phyloP scores from a whole-genome alignment of 352 stramenopile species.

The Thraustotheca clavata region DNA sequence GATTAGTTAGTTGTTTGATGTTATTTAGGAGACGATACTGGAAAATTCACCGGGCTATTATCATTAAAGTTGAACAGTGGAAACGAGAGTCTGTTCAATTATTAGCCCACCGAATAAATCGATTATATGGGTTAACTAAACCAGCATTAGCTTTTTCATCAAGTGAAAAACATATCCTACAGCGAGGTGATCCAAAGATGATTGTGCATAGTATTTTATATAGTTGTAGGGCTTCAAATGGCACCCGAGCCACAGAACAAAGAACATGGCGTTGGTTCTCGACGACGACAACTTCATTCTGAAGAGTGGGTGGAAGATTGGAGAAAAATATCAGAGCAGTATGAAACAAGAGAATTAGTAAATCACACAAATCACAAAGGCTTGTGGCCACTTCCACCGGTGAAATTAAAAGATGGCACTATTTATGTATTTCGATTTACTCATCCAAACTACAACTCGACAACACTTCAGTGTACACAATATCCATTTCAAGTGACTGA shows the following conservation, averaged over 20 bases:
- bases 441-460: neutral
- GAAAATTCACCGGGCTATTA: neutral
- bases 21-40: neutral
- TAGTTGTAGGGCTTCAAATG: neutral
- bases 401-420: neutral
- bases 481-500: neutral
- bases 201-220: neutral
- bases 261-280: neutral
- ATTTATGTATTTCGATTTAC: neutral
- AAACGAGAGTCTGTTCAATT: neutral
- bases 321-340: neutral
- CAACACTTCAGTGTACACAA: neutral
- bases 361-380: neutral
- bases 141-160: neutral
- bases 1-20: neutral
- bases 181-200: neutral
- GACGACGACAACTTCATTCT: neutral
- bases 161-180: neutral
- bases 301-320: neutral
- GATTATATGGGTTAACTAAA: neutral
- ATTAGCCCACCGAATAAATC: neutral
- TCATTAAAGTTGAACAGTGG: conserved; percentile 1
- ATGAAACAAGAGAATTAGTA: neutral
- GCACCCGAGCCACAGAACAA: neutral
- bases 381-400: neutral